A percentile compares a stretch with the other conserved stretches of the same genome.
These are phyloP conservation scores for Hypoxylon lienhwacheense DNA, from an alignment of 495 filamentous ascomycete genomes.

Conservation along the genomic window DNA sequence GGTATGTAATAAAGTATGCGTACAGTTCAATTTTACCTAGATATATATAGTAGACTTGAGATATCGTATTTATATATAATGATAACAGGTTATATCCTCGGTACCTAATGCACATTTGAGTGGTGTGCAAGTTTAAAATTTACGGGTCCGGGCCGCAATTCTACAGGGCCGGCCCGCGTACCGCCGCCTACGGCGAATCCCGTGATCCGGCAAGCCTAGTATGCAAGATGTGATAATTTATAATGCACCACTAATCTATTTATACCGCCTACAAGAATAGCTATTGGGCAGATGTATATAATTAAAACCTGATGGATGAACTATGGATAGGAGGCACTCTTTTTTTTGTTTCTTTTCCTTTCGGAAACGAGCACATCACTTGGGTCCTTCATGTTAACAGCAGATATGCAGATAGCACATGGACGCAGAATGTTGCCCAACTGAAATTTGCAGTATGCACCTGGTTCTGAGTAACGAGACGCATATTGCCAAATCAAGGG, in stretches of 20 bases:
- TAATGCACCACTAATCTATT: constrained; percentile 1
- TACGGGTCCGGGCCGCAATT: constrained; percentile 20
- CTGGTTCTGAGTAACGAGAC: neutral
- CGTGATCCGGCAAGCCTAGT: constrained; percentile 9
- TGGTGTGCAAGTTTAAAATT: too few species aligned
- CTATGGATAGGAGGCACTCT: too few species aligned
- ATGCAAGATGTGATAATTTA: neutral
- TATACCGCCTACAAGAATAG: constrained; percentile 7
- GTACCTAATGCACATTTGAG: too few species aligned
- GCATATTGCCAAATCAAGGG: neutral
- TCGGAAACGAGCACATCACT: too few species aligned
- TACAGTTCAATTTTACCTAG: too few species aligned
- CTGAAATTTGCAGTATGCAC: too few species aligned
- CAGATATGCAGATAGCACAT: constrained; percentile 12
- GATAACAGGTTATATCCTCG: too few species aligned
- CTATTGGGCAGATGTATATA: neutral
- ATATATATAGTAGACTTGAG: too few species aligned
- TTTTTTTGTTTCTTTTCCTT: too few species aligned
- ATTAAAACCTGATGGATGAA: too few species aligned
- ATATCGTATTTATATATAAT: too few species aligned
- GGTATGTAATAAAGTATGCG: too few species aligned
- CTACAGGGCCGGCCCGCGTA: constrained; percentile 17
- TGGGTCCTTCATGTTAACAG: constrained; percentile 7
- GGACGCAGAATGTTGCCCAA: constrained; percentile 4
- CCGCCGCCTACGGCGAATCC: constrained; percentile 11